Base-by-base conservation (phyloP, 2,329 filamentous ascomycete genomes). In the Trichophyton simii region DNA sequence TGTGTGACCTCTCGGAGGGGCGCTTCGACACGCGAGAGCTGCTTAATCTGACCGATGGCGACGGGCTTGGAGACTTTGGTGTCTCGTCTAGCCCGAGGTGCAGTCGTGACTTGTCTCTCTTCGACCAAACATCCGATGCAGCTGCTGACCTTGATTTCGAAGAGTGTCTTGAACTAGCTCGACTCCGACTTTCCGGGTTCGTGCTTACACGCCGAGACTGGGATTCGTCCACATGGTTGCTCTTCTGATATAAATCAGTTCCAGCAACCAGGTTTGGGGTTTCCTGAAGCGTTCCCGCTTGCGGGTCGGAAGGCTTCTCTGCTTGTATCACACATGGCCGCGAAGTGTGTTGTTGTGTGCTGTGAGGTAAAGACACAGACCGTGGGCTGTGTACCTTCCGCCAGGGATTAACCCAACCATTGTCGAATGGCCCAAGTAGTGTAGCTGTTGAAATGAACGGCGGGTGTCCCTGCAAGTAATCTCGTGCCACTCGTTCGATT, bases 391-490 rank as follows among this genome's bases (percentile, higher is more conserved):
- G 22, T 22, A 13, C 25, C 31, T 58, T 60, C 57, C 64, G 70
- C 78, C 78, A 79, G 1, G 77, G 78, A 65, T 79, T 79, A 3
- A 66, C 64, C 78, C 78, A 80, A 28, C 66, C 71, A 25, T 71
- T 63, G 3, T 75, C 71, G 36, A 80, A 76, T 1, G 77, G 77
- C 0, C 78, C 78, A 50, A 69, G 72, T 20, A 80, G 68, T 7
- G 72, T 72, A 11, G 78, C 77, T 4, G 73, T 77, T 9, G 76
- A 67, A 52, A 80, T 79, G 61, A 77, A 78, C 8, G 77, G 67
- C 15, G 72, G 71, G 31, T 70, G 67, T 28, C 77, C 77, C 38
- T 73, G 67, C 44, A 78, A 67, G 67, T 79, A 78, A 7, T 72
- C 68, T 52, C 70, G 70, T 18, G 68, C 77, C 36, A 75, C 68